Conservation (phyloP, 177 flowering plant genomes). For the Telopea speciosissima region DNA sequence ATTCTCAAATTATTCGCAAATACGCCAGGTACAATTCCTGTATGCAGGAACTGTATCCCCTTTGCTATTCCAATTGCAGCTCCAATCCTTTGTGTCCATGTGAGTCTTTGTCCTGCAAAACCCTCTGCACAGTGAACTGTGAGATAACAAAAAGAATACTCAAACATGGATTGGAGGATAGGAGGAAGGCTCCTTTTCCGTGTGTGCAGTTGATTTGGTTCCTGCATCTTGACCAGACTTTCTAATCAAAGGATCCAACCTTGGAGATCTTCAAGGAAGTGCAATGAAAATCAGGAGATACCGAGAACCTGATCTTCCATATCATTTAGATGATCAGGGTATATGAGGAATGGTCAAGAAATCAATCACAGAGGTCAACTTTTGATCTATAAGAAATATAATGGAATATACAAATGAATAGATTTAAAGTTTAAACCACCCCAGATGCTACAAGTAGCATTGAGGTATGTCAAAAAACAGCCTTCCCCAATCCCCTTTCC, state of each 20-base stretch:
- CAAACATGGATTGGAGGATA: background rate
- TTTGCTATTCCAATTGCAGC: constrained; percentile 79
- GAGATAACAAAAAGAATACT: constrained; percentile 5
- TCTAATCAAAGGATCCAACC: background rate
- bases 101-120: constrained; percentile 33
- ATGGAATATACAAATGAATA: background rate
- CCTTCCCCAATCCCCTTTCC: background rate
- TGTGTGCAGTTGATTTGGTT: background rate
- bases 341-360: background rate
- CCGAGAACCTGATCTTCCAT: background rate
- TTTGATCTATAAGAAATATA: no score
- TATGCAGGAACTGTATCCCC: constrained; percentile 87
- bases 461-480: background rate
- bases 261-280: background rate
- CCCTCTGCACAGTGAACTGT: constrained; percentile 31
- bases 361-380: background rate
- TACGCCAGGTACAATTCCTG: constrained; percentile 80
- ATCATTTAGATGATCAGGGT: background rate
- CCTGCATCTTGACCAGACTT: background rate
- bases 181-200: background rate
- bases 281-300: background rate
- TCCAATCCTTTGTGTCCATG: constrained; percentile 80
- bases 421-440: background rate
- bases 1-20: constrained; percentile 66
- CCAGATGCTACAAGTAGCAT: background rate